A percentile compares a stretch with the other conserved stretches of the same genome.
Conservation (phyloP, 805 yeast species). For the Starmera quercuum region DNA sequence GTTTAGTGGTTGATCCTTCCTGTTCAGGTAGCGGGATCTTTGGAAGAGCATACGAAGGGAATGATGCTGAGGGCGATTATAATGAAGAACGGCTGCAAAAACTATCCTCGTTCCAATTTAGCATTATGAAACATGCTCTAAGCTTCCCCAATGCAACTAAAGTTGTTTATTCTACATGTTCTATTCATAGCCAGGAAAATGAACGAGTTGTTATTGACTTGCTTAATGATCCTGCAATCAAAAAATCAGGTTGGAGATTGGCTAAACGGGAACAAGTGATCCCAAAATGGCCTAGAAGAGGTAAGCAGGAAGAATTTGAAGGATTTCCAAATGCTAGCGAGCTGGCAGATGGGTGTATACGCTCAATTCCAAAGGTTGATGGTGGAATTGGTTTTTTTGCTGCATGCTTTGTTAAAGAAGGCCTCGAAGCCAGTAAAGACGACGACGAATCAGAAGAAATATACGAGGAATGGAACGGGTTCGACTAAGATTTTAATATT, state of each 20-base stretch:
- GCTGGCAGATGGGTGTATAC: slow-evolving; percentile 78
- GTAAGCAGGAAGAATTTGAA: slow-evolving; percentile 60
- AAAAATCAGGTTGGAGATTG: slow-evolving; percentile 68
- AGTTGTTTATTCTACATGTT: slow-evolving; percentile 92
- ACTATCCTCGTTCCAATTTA: slow-evolving; percentile 79
- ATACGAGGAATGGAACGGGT: slow-evolving; percentile 29
- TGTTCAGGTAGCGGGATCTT: slow-evolving; percentile 98
- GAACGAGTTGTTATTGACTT: slow-evolving; percentile 85
- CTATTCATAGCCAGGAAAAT: slow-evolving; percentile 88
- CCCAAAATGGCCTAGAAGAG: slow-evolving; percentile 85
- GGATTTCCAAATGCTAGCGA: slow-evolving; percentile 39
- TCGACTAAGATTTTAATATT: too few relatives aligned
- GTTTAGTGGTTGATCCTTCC: slow-evolving; percentile 89
- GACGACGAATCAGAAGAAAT: slow-evolving; percentile 8
- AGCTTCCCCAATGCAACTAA: slow-evolving; percentile 67
- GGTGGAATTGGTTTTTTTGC: slow-evolving; percentile 99
- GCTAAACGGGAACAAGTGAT: slow-evolving; percentile 55
- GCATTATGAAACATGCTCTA: slow-evolving; percentile 84
- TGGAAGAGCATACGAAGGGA: slow-evolving; percentile 48
- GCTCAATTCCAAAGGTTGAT: slow-evolving; percentile 80
- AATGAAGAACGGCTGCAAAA: slow-evolving; percentile 52
- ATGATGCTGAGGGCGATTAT: slow-evolving; percentile 34
- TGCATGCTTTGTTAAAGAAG: slow-evolving; percentile 66
- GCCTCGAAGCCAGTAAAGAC: slow-evolving; percentile 1
- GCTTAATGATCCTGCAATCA: slow-evolving; percentile 57